Base-by-base conservation (phyloP, 2,329 filamentous ascomycete species). In the Cladosporium sp. region DNA sequence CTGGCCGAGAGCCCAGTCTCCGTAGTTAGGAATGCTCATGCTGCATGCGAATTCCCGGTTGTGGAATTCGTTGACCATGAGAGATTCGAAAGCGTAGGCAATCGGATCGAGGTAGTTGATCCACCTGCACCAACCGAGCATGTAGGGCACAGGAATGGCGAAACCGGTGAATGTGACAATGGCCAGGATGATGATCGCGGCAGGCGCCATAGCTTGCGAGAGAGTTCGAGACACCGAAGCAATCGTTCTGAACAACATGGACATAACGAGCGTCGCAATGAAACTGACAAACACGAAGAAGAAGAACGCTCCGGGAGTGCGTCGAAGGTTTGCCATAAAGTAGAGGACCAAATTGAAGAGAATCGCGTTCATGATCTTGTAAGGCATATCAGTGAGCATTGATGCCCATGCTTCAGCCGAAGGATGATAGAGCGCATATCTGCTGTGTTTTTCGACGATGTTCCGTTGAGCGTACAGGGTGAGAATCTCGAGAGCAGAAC, bases 361-460 rank as follows among this genome's bases (percentile, higher is more conserved):
- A 69, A 96, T 84, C 1, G 87, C 80, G 72, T 93, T 93, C n/a
- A 79, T 44, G 10, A 96, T 78, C 78, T 95, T 96, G 78, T 92
- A 92, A 0, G 93, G 93, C 79, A 96, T 80, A 72, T 97, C 93
- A 68, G 87, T 90, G 34, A 97, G 79, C 90, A 96, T 95, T 11
- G 91, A 95, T 0, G 91, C 88, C 67, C 92, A 84, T n/a, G 92
- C 92, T 83, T 97, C 93, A 18, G 92, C 90, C 11, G 90, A 93
- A 0, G 93, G 92, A 74, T 96, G 93, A 73, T 97, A 96, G 21
- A 97, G 84, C 21, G 93, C 92, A 76, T 96, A 97, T 66, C 90
- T 88, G 65, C 85, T 81, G 72, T 97, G 93, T 77, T 97, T 97
- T 76, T 97, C 92, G 67, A 97, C 92, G 72, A 97, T 96, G 1